Base-by-base conservation (phyloP, 2,329 filamentous ascomycete genomes). In the Sporothrix curviconia region DNA sequence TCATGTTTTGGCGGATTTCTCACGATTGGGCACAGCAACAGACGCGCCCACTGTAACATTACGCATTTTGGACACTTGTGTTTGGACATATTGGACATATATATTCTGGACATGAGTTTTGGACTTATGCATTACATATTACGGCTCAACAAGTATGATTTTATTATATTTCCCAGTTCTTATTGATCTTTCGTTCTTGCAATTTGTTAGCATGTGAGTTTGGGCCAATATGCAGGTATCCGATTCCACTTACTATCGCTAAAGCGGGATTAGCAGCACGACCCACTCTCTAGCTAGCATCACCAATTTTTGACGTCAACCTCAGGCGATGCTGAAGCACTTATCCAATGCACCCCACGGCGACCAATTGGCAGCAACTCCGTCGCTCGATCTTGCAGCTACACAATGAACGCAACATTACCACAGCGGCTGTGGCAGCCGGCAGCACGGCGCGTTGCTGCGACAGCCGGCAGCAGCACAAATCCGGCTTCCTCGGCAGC, bases 351-450 rank as follows among this genome's bases (percentile, higher is more conserved):
- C 12, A 28, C 49, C 24, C 49, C 36, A 34, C 28, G 28, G n/a
- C 42, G 52, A 37, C 52, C 43, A 19, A 51, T 55, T 40, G 51
- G 34, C 39, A 25, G 17, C 32, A 24, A 28, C 17, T 7, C 15
- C 9, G 12, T 19, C 30, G 30, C n/a, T 22, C 19, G 5, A 3
- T 17, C 17, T 24, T 32, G 25, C n/a, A 49, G 3, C 5, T 15
- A 7, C 17, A 59, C 6, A 4, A 59, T 59, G 57, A 53, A 47
- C n/a, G 11, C 50, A 3, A 51, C 39, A 54, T 17, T 57, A 42
- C 37, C 49, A 39, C 58, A 52, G 12, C 37, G 50, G 15, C 17
- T 46, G n/a, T 52, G 44, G 50, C 43, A 51, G 50, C 58, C 58
- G 7, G 25, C 44, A 3, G 11, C 17, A 2, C 39, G 44, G 25